Evolutionary conservation across 1,284 basidiomycete genomes (phyloP).

Genomic region (Cryptococcus sp.): DNA sequence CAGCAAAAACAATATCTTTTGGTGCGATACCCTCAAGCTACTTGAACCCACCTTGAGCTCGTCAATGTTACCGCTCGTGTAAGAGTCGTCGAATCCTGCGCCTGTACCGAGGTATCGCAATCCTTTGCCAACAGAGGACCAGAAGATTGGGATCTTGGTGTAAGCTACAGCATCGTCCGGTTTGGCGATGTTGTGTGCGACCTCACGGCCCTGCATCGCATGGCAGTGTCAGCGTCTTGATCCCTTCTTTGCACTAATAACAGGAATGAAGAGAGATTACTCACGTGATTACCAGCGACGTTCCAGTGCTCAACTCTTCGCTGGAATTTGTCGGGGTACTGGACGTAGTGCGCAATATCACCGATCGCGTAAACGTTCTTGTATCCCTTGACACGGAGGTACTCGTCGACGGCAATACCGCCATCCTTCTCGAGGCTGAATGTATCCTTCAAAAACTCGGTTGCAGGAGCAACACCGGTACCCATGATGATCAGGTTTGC

Average conservation of each 20-base stretch:
- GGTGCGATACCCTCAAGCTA: not conserved
- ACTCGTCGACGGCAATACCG: constrained; percentile 78
- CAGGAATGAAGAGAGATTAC: constrained; percentile 7
- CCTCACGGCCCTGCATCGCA: constrained; percentile 79
- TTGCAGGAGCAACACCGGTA: constrained; percentile 84
- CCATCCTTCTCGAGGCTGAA: constrained; percentile 72
- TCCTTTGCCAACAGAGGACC: constrained; percentile 72
- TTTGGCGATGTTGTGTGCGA: constrained; percentile 70
- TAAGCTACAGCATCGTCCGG: constrained; percentile 40
- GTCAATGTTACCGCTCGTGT: constrained; percentile 71
- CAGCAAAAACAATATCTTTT: not conserved
- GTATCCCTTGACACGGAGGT: constrained; percentile 66
- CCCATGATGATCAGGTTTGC: constrained; percentile 86
- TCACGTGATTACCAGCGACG: constrained; percentile 56
- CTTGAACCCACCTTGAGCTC: constrained; percentile 68
- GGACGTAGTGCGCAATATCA: constrained; percentile 83
- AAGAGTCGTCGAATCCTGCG: constrained; percentile 67
- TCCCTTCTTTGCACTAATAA: constrained; percentile 42
- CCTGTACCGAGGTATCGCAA: constrained; percentile 77
- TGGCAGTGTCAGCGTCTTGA: constrained; percentile 56
- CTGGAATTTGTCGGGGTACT: constrained; percentile 54
- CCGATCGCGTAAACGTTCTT: constrained; percentile 79
- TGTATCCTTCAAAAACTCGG: constrained; percentile 70
- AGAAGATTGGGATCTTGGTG: constrained; percentile 82
- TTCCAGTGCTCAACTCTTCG: constrained; percentile 87